These are phyloP conservation scores for Mortierella sp. DNA, from an alignment of 371 early-diverging fungal species.

Conservation along the genomic window DNA sequence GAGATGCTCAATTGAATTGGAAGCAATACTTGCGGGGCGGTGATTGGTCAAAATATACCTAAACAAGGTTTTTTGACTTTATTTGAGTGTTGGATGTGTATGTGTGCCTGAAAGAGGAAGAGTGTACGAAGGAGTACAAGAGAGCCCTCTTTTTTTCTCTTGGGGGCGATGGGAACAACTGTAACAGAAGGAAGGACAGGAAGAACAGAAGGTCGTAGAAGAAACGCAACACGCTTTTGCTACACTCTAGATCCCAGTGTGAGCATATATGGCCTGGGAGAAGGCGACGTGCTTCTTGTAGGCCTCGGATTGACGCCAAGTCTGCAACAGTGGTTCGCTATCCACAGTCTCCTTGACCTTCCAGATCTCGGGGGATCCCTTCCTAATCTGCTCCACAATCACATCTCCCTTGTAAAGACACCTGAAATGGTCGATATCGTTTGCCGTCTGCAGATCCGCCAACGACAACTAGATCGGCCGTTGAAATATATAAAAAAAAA, in stretches of 20 bases:
- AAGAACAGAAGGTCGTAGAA: neutral
- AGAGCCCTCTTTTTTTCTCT: neutral
- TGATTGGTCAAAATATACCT: slow-evolving; percentile 1
- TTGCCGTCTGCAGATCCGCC: slow-evolving; percentile 39
- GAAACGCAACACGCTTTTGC: neutral
- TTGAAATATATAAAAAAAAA: neutral
- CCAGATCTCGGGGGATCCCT: slow-evolving; percentile 32
- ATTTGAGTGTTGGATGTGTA: neutral
- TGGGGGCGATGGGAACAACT: neutral
- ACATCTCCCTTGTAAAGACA: slow-evolving; percentile 14
- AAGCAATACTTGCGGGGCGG: neutral
- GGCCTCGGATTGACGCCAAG: slow-evolving; percentile 41
- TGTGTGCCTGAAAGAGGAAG: neutral
- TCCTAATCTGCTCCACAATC: slow-evolving; percentile 27
- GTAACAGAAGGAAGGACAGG: neutral
- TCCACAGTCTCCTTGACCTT: slow-evolving; percentile 43
- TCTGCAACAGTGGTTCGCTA: slow-evolving; percentile 31
- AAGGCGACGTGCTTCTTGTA: slow-evolving; percentile 24
- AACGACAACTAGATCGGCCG: slow-evolving; percentile 34
- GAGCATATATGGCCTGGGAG: slow-evolving; percentile 18
- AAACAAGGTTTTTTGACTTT: slow-evolving; percentile 2
- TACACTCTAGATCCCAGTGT: slow-evolving; percentile 25
- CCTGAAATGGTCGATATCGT: slow-evolving; percentile 34
- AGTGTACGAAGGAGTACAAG: neutral
- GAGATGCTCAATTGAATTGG: neutral